These are phyloP conservation scores for Pterocarpus santalinus DNA, from an alignment of 306 rosid species.

Conservation along the genomic window DNA sequence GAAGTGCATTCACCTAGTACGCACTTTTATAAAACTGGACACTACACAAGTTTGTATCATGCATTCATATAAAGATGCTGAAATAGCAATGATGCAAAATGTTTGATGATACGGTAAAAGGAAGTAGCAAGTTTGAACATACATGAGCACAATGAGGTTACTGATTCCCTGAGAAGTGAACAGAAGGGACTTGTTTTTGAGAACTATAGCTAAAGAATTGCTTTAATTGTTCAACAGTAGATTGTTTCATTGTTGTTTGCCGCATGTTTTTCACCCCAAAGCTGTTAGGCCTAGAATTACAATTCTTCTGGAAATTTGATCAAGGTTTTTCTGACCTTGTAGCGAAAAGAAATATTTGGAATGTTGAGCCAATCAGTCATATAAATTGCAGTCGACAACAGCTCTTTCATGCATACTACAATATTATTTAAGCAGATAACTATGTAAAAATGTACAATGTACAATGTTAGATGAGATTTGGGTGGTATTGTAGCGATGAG, in stretches of 20 bases:
- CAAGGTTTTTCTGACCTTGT: not conserved
- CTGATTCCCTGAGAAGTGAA: slow-evolving; percentile 7
- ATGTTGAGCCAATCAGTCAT: not conserved
- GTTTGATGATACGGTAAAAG: not conserved
- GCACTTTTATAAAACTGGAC: not conserved
- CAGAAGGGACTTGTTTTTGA: not conserved
- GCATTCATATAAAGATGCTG: not conserved
- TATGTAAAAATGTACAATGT: not conserved
- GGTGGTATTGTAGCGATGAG: not conserved
- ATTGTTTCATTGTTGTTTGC: not conserved
- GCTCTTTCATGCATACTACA: not conserved
- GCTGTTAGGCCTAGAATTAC: not conserved
- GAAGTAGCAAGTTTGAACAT: slow-evolving; percentile 17
- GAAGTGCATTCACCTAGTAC: slow-evolving; percentile 17
- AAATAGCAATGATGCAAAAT: not conserved
- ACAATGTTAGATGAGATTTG: slow-evolving; percentile 12
- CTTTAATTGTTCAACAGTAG: not conserved
- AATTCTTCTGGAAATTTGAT: not conserved
- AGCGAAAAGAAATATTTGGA: not conserved
- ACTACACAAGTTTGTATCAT: not conserved
- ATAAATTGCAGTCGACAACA: not conserved
- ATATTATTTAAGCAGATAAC: not conserved
- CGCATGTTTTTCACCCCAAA: not conserved
- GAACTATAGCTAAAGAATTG: not conserved
- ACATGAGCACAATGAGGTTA: not conserved